Conservation (phyloP, 345 rosid species). For the Eucalyptus sp. region DNA sequence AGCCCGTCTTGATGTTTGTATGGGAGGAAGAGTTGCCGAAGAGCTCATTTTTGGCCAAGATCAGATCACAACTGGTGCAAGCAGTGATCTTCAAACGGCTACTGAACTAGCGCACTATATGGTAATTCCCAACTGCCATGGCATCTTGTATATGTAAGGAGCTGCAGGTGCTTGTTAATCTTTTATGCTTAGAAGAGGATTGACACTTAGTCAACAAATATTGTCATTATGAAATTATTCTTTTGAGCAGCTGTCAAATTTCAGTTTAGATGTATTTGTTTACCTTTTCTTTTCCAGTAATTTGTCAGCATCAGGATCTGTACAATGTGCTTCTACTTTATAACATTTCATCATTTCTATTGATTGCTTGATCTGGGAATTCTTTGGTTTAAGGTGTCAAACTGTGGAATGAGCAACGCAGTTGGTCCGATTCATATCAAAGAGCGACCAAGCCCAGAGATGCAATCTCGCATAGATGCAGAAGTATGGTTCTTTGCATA, state of each 20-base stretch:
- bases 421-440: slow-evolving; percentile 90
- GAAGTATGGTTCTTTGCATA: slow-evolving; percentile 39
- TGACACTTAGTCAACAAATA: neutral
- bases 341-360: neutral
- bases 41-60: slow-evolving; percentile 94
- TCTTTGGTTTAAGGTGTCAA: slow-evolving; percentile 47
- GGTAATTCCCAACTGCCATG: slow-evolving; percentile 19
- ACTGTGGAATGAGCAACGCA: slow-evolving; percentile 89
- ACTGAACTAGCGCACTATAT: slow-evolving; percentile 94
- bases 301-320: neutral
- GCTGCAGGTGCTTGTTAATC: neutral
- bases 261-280: neutral
- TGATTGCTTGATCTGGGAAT: neutral
- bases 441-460: slow-evolving; percentile 89
- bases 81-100: slow-evolving; percentile 86
- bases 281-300: neutral
- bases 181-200: neutral
- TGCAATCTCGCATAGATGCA: slow-evolving; percentile 94
- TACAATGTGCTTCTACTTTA: neutral
- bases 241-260: neutral
- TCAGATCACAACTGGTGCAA: slow-evolving; percentile 89
- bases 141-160: neutral
- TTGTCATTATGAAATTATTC: neutral
- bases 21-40: slow-evolving; percentile 99
- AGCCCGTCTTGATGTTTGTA: slow-evolving; percentile 97